Conservation (phyloP, 495 filamentous ascomycete species). For the Aspergillus diversus region DNA sequence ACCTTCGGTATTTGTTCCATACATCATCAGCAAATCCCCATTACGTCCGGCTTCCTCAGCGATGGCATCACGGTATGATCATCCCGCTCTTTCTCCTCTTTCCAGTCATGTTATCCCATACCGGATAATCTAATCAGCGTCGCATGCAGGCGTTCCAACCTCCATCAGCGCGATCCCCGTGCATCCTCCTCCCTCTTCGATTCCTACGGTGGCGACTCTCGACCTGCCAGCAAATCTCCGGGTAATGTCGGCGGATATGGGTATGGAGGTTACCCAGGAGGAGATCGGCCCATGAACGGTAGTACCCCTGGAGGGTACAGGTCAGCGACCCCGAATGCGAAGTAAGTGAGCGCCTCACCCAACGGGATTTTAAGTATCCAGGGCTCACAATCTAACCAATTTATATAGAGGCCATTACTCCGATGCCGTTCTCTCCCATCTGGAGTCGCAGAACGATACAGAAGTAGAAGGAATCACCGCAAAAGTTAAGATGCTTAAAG, state of each 20-base stretch:
- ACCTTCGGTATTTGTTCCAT: neutral
- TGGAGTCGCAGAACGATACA: slow-evolving; percentile 93
- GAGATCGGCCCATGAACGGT: slow-evolving; percentile 41
- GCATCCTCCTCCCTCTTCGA: slow-evolving; percentile 83
- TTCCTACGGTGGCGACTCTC: slow-evolving; percentile 69
- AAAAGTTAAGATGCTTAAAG: slow-evolving; percentile 90
- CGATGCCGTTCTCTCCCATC: slow-evolving; percentile 87
- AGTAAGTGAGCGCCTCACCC: slow-evolving; percentile 47
- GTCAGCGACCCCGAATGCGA: slow-evolving; percentile 82
- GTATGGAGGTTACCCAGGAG: slow-evolving; percentile 64
- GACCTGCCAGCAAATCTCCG: slow-evolving; percentile 55
- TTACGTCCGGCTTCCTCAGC: slow-evolving; percentile 6
- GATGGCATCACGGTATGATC: slow-evolving; percentile 39
- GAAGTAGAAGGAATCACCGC: slow-evolving; percentile 87
- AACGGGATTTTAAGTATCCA: neutral
- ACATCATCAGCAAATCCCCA: neutral
- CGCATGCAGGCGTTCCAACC: slow-evolving; percentile 34
- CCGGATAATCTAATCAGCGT: slow-evolving; percentile 49
- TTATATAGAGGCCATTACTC: slow-evolving; percentile 80
- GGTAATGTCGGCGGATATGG: slow-evolving; percentile 53
- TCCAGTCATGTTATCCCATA: neutral
- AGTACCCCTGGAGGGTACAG: slow-evolving; percentile 46
- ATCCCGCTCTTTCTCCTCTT: neutral
- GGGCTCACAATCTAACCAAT: slow-evolving; percentile 8
- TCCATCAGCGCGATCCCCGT: slow-evolving; percentile 77